phyloP scores from a whole-genome alignment of 768 basidiomycete genomes.

The Peribolospora kevripleyi region DNA sequence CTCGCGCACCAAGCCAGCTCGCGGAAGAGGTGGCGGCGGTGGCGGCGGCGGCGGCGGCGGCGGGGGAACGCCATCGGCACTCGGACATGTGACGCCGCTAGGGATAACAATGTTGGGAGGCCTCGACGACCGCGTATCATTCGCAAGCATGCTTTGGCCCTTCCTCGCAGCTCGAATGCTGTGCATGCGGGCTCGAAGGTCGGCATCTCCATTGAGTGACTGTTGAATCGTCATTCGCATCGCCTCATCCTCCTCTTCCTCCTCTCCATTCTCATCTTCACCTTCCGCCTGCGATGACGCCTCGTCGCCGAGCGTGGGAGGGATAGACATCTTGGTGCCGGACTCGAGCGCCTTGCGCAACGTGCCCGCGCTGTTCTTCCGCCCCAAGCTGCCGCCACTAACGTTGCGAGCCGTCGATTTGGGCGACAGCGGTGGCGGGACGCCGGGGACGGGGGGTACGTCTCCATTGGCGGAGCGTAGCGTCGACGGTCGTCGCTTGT shows the following conservation, averaged over 20 bases:
- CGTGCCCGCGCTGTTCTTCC: conserved; percentile 12
- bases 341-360: conserved; percentile 16
- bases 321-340: conserved; percentile 16
- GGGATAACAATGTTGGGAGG: neutral
- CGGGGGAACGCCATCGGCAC: conserved; percentile 8
- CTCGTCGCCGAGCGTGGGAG: conserved; percentile 8
- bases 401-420: no score
- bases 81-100: neutral
- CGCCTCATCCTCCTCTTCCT: conserved; percentile 13
- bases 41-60: conserved; percentile 15
- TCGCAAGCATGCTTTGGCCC: no score
- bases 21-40: conserved; percentile 7
- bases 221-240: conserved; percentile 18
- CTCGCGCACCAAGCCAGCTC: conserved; percentile 1
- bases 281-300: conserved; percentile 7
- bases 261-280: conserved; percentile 13
- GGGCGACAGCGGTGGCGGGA: no score
- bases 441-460: neutral
- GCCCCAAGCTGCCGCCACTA: neutral
- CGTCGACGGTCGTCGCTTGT: neutral
- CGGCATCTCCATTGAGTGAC: no score
- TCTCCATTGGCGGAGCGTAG: neutral
- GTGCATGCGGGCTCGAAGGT: no score
- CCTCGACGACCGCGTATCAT: neutral
- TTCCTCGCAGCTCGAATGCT: no score